phyloP scores from a whole-genome alignment of 2,329 filamentous ascomycete species.

The Talaromyces sp. region DNA sequence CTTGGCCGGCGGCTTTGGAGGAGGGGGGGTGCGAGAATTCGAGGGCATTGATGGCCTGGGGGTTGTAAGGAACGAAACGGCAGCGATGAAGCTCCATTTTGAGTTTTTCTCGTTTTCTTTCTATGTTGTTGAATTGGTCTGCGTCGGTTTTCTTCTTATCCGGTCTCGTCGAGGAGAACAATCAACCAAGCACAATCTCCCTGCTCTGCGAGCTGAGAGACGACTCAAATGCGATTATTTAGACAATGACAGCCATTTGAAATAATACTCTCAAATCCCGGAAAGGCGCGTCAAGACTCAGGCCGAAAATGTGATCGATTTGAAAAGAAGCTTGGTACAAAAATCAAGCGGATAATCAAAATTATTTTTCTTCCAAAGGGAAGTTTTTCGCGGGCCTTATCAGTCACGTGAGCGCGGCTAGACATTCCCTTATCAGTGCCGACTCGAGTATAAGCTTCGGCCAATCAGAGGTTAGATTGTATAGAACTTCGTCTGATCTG shows the following conservation, averaged over 20 bases:
- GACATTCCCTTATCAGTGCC: constrained; percentile 4
- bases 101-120: background rate
- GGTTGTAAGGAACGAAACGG: constrained; percentile 89
- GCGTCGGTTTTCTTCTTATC: background rate
- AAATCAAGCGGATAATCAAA: constrained; percentile 18
- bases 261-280: background rate
- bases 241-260: constrained; percentile 18
- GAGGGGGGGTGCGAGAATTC: constrained; percentile 78
- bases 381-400: constrained; percentile 20
- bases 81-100: constrained; percentile 94
- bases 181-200: background rate
- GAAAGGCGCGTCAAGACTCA: background rate
- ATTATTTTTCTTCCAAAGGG: constrained; percentile 24
- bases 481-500: background rate
- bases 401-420: constrained; percentile 25
- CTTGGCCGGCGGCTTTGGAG: constrained; percentile 44
- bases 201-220: constrained; percentile 8
- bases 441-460: background rate
- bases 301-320: constrained; percentile 16
- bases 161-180: background rate
- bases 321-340: constrained; percentile 21
- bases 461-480: constrained; percentile 1
- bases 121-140: background rate
- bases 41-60: constrained; percentile 87
- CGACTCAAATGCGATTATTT: constrained; percentile 2